Percentiles rank a stretch among this genome's conserved stretches.
phyloP scores from a whole-genome alignment of 2,329 filamentous ascomycete genomes.

The Fusarium albosuccineum region DNA sequence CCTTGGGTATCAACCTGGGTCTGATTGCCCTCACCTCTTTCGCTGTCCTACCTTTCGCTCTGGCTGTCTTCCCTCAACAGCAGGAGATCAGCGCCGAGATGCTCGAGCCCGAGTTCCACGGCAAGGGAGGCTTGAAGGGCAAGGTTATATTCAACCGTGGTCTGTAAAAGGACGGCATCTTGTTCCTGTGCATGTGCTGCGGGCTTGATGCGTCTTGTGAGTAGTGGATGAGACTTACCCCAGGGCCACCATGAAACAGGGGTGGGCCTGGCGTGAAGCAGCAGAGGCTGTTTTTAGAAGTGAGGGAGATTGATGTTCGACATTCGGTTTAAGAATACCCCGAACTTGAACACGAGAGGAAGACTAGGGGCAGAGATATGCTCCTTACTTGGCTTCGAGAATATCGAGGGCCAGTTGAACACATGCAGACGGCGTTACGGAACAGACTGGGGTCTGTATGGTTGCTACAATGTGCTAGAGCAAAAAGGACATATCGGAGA shows the following conservation, averaged over 20 bases:
- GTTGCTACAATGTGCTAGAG: conserved; percentile 13
- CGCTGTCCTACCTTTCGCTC: conserved; percentile 87
- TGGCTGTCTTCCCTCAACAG: conserved; percentile 92
- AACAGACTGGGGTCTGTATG: conserved; percentile 21
- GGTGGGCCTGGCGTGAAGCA: background rate
- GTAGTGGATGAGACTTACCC: background rate
- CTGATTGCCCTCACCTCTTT: conserved; percentile 89
- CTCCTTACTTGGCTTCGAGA: background rate
- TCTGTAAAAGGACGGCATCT: conserved; percentile 67
- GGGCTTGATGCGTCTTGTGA: conserved; percentile 1
- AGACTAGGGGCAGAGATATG: background rate
- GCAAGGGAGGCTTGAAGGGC: conserved; percentile 80
- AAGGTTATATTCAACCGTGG: conserved; percentile 97
- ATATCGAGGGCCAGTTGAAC: conserved; percentile 9
- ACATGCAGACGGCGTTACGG: conserved; percentile 25
- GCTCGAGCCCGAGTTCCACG: conserved; percentile 89
- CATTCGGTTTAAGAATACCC: conserved; percentile 1
- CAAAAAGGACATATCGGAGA: conserved; percentile 14
- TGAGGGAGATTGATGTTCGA: background rate
- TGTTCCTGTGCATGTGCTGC: background rate
- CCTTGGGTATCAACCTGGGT: conserved; percentile 86
- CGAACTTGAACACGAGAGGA: background rate
- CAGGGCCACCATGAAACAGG: background rate
- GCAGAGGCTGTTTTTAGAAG: background rate
- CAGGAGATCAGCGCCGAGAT: conserved; percentile 82